These are phyloP conservation scores for Salix udensis DNA, from an alignment of 345 rosid species.

Conservation along the genomic window DNA sequence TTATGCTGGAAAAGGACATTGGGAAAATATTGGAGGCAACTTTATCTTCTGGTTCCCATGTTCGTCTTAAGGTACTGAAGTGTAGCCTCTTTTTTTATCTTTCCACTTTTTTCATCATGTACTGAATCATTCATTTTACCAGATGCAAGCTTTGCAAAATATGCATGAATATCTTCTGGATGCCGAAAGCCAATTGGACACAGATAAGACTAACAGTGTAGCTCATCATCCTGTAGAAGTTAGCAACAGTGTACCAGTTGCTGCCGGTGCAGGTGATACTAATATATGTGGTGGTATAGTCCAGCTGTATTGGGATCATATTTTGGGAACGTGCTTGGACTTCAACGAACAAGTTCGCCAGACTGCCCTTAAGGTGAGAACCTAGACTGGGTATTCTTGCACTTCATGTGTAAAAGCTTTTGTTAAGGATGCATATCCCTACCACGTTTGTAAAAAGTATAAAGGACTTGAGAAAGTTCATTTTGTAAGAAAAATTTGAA, in stretches of 20 bases:
- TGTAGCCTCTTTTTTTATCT: neutral
- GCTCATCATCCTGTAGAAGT: conserved; percentile 44
- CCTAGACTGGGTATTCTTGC: neutral
- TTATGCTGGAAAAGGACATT: conserved; percentile 94
- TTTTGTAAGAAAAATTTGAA: neutral
- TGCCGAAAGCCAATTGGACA: conserved; percentile 87
- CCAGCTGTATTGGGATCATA: conserved; percentile 90
- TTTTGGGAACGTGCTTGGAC: conserved; percentile 85
- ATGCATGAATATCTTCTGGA: conserved; percentile 94
- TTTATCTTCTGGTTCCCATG: conserved; percentile 59
- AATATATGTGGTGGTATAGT: conserved; percentile 99
- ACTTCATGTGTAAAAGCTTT: neutral
- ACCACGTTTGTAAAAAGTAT: neutral
- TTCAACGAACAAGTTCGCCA: conserved; percentile 82
- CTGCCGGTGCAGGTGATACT: conserved; percentile 99
- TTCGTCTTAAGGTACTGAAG: conserved; percentile 72
- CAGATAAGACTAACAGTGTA: conserved; percentile 47
- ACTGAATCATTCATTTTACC: conserved; percentile 35
- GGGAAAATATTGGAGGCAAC: conserved; percentile 78
- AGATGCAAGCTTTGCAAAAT: conserved; percentile 94
- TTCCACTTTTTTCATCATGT: conserved; percentile 7
- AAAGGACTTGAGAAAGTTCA: neutral
- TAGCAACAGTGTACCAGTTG: conserved; percentile 77
- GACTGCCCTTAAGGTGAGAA: conserved; percentile 78
- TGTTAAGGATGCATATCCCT: neutral